These are phyloP conservation scores for Salix suchowensis DNA, from an alignment of 345 rosid genomes.

Conservation along the genomic window DNA sequence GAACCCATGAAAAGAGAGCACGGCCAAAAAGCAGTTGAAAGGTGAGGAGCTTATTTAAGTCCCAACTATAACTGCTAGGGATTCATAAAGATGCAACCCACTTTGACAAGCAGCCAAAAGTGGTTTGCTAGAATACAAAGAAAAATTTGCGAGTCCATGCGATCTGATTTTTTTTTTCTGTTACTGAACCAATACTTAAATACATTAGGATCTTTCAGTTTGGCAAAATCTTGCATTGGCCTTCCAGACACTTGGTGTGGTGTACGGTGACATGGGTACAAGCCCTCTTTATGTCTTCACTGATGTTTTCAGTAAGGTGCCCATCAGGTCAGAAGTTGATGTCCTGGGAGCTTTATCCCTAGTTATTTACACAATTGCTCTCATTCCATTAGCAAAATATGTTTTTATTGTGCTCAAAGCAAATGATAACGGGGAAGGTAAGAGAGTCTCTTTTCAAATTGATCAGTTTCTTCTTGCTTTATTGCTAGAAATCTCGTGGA, in stretches of 20 bases:
- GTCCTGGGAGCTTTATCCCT: slow-evolving; percentile 90
- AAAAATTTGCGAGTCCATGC: neutral
- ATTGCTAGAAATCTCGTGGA: neutral
- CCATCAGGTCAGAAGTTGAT: slow-evolving; percentile 71
- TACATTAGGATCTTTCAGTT: slow-evolving; percentile 59
- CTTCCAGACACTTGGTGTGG: slow-evolving; percentile 97
- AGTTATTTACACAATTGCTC: slow-evolving; percentile 88
- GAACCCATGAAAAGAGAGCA: neutral
- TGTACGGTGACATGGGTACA: slow-evolving; percentile 97
- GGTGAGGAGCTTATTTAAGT: neutral
- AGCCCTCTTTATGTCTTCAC: slow-evolving; percentile 89
- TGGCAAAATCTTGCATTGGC: slow-evolving; percentile 71
- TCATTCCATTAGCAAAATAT: slow-evolving; percentile 80
- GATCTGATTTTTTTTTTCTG: neutral
- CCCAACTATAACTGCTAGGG: neutral
- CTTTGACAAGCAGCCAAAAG: neutral
- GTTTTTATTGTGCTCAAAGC: slow-evolving; percentile 94
- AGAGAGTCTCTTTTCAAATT: neutral
- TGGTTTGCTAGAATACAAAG: neutral
- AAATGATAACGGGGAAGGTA: slow-evolving; percentile 96
- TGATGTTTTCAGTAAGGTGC: slow-evolving; percentile 92
- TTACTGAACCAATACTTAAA: slow-evolving; percentile 23
- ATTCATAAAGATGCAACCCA: neutral
- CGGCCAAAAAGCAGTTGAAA: neutral
- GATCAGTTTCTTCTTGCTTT: neutral